phyloP scores from a whole-genome alignment of 163 green algal species.

The Smithsoniella earleae region DNA sequence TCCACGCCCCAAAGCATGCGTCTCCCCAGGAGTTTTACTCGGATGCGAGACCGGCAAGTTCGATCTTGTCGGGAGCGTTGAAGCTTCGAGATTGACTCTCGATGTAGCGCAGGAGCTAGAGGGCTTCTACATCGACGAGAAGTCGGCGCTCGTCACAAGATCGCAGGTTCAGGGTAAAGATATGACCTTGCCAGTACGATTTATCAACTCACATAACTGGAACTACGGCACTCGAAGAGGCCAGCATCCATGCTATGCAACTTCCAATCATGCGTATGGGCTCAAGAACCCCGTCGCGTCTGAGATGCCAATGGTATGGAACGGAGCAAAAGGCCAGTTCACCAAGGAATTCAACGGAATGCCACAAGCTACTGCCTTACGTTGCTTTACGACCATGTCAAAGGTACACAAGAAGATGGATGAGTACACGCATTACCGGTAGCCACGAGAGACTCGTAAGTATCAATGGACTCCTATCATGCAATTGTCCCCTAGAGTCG shows the following conservation, averaged over 20 bases:
- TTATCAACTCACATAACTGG: not conserved
- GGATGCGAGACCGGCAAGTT: not conserved
- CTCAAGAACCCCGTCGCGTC: not conserved
- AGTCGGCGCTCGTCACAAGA: not conserved
- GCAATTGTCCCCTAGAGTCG: too few species aligned
- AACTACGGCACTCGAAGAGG: not conserved
- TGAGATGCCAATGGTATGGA: conserved; percentile 1
- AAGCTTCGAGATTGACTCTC: not conserved
- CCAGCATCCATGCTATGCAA: conserved; percentile 15
- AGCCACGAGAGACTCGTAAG: not conserved
- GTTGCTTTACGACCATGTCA: not conserved
- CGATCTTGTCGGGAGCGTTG: not conserved
- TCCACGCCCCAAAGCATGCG: not conserved
- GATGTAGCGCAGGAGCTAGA: not conserved
- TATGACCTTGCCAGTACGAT: not conserved
- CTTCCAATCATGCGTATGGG: not conserved
- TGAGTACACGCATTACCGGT: conserved; percentile 23
- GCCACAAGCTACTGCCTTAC: not conserved
- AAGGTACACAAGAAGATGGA: conserved; percentile 22
- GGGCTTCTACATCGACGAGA: not conserved
- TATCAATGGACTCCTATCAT: not conserved
- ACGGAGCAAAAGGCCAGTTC: not conserved
- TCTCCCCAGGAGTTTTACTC: not conserved
- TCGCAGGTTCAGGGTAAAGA: not conserved
- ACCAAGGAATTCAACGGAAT: not conserved